Conservation (phyloP, 192 early-diverging fungal genomes). For the Linnemannia zychae region DNA sequence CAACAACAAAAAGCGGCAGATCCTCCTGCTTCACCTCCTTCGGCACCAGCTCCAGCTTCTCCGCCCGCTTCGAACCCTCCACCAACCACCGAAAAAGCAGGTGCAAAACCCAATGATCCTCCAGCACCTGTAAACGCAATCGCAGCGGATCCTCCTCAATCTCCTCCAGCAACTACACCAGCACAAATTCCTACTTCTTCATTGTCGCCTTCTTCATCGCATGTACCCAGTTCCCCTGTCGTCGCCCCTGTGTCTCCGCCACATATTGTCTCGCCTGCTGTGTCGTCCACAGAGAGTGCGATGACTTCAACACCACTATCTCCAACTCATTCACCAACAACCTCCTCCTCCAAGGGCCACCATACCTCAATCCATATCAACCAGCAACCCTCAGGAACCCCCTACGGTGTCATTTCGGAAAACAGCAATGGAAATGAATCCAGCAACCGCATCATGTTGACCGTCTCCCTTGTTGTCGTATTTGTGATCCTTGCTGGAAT, state of each 20-base stretch:
- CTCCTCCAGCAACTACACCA: neutral
- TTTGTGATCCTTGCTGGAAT: conserved; percentile 31
- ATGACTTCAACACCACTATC: neutral
- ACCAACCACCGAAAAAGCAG: neutral
- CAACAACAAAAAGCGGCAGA: neutral
- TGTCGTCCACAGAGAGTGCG: no score
- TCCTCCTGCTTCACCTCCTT: neutral
- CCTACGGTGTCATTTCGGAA: neutral
- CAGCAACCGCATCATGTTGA: conserved; percentile 22
- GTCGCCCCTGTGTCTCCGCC: neutral
- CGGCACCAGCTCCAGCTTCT: neutral
- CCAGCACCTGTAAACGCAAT: neutral
- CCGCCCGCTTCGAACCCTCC: neutral
- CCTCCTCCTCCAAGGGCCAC: neutral
- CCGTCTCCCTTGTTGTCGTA: conserved; percentile 28
- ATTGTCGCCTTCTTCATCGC: neutral
- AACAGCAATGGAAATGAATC: conserved; percentile 6
- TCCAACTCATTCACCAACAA: neutral
- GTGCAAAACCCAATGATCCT: neutral
- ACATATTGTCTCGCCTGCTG: neutral
- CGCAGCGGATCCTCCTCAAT: no score
- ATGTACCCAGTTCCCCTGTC: neutral
- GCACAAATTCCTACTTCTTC: neutral
- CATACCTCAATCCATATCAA: neutral
- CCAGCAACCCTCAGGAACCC: neutral